Conservation (phyloP, 768 basidiomycete genomes). For the Suillus hirtellus region DNA sequence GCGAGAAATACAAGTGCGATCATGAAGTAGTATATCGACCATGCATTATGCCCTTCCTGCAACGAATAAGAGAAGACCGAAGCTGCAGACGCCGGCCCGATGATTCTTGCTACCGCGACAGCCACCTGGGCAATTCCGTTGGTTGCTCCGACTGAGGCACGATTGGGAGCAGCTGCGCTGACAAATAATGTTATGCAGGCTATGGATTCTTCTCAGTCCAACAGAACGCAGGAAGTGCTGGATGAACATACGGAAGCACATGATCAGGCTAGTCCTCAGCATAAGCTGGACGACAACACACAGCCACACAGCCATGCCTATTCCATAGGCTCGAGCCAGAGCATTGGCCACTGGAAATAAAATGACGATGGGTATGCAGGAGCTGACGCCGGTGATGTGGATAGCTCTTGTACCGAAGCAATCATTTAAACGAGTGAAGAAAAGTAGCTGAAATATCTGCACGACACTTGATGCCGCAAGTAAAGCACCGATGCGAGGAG, state of each 20-base stretch:
- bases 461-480: slow-evolving; percentile 27
- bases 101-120: neutral
- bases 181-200: neutral
- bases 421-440: slow-evolving; percentile 58
- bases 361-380: slow-evolving; percentile 30
- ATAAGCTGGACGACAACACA: slow-evolving; percentile 27
- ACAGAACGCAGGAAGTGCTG: neutral
- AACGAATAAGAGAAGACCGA: neutral
- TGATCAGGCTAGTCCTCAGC: slow-evolving; percentile 23
- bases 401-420: slow-evolving; percentile 49
- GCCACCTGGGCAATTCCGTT: neutral
- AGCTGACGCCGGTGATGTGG: slow-evolving; percentile 26
- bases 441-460: slow-evolving; percentile 52
- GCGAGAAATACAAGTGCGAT: neutral
- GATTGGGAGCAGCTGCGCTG: slow-evolving; percentile 10
- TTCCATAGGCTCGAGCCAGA: slow-evolving; percentile 24
- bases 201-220: too few relatives aligned
- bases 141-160: neutral
- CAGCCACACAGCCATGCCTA: slow-evolving; percentile 28
- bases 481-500: slow-evolving; percentile 31
- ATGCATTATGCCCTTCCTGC: neutral
- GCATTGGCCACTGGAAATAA: slow-evolving; percentile 33
- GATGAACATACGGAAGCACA: slow-evolving; percentile 33
- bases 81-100: neutral
- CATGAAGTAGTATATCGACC: neutral